Base-by-base conservation (phyloP, 2,329 filamentous ascomycete species). In the Kalaharituber pfeilii region DNA sequence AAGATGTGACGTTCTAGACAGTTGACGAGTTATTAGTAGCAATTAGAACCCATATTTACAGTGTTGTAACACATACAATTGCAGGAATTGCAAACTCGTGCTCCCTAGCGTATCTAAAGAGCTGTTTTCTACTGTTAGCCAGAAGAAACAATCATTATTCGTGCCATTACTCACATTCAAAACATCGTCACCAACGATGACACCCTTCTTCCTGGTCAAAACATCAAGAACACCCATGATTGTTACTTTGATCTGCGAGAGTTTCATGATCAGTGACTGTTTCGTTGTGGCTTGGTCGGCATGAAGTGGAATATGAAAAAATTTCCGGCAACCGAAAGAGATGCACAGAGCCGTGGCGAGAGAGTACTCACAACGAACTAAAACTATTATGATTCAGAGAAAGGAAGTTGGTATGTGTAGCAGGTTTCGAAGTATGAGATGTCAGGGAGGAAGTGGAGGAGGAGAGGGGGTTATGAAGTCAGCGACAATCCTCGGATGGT, bases 71-170 rank as follows among this genome's bases (percentile, higher is more conserved):
- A 68, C 75, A 67, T 68, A 78, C 73, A 69, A 87, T 80, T 67
- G 86, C 86, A 57, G 86, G 88, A 65, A 95, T 86, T 66, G 88
- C 88, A 67, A 87, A 94, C 62, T 82, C 74, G 68, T 94, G 78
- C 75, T 91, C 78, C 69, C 88, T 83, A 63, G 85, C 85, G 71
- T 95, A 86, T 72, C 88, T 78, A 75, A 95, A 94, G 67, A 94
- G 84, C 68, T 70, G 60, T 63, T 5, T 20, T 44, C 49, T 45
- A 53, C 49, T 49, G 51, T 52, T 57, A 42, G 36, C 39, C 45
- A 44, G 52, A 13, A 18, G 45, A 45, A 8, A 30, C 8, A 30
- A 11, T 22, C n/a, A 28, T 20, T 7, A 25, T 15, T 39, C 4
- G 33, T 39, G 36, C 27, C 44, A 47, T 25, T 53, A 56, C 62